Evolutionary conservation across 2,329 filamentous ascomycete species (phyloP).

Genomic region (Bipolaris gigantea): DNA sequence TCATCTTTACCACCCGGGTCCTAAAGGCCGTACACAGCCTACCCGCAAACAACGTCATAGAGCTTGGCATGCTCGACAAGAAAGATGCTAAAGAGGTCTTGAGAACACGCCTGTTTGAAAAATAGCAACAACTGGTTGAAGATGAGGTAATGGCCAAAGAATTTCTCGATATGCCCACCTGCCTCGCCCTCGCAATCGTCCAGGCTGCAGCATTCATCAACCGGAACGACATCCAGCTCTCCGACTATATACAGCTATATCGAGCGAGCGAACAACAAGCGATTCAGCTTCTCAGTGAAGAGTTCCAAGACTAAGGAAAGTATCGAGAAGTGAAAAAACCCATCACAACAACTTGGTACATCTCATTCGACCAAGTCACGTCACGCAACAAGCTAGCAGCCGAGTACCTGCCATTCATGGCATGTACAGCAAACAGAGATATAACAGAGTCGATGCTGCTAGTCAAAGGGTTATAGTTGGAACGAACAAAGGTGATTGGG

Average conservation of each 20-base stretch:
- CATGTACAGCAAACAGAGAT: background rate
- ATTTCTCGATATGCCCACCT: background rate
- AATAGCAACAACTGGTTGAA: background rate
- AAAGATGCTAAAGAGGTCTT: background rate
- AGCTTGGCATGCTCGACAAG: background rate
- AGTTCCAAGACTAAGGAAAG: background rate
- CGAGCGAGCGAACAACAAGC: background rate
- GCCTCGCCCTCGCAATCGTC: background rate
- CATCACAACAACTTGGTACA: background rate
- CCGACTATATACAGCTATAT: background rate
- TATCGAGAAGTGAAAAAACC: background rate
- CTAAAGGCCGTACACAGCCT: background rate
- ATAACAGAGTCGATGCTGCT: background rate
- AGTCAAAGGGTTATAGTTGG: background rate
- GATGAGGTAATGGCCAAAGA: background rate
- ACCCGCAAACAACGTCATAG: background rate
- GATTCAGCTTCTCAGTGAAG: background rate
- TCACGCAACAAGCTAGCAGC: background rate
- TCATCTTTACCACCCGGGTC: background rate
- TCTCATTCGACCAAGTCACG: background rate
- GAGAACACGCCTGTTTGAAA: background rate
- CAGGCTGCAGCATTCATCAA: background rate
- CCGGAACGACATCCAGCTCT: background rate
- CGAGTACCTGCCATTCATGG: background rate
- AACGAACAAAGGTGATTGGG: background rate